Percentiles rank a stretch among this genome's conserved stretches.
These are phyloP conservation scores for Dictyostelium intermedium DNA, from an alignment of 78 protist genomes.

Conservation along the genomic window DNA sequence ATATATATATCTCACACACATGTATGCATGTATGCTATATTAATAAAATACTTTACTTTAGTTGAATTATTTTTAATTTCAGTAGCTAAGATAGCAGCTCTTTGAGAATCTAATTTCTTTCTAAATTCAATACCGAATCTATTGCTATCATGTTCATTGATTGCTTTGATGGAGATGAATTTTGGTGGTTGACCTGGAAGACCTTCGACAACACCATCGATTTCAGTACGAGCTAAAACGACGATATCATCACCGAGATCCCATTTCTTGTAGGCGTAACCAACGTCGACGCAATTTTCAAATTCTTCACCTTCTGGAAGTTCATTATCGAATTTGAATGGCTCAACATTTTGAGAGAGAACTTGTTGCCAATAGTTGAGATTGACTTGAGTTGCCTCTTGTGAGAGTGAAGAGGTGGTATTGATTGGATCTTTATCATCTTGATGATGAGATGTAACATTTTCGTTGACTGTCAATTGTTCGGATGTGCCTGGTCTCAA, in stretches of 20 bases:
- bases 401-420: conserved; percentile 50
- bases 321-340: conserved; percentile 40
- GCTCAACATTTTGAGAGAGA: neutral
- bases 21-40: no score
- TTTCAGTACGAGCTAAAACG: conserved; percentile 69
- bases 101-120: conserved; percentile 83
- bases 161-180: conserved; percentile 56
- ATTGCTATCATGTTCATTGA: conserved; percentile 69
- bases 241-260: conserved; percentile 84
- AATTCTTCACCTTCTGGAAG: conserved; percentile 77
- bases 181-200: neutral
- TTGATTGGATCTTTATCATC: conserved; percentile 88
- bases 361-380: conserved; percentile 81
- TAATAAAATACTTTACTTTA: no score
- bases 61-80: conserved; percentile 90
- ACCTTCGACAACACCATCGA: conserved; percentile 44
- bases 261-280: conserved; percentile 89
- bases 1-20: no score
- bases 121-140: conserved; percentile 69
- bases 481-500: conserved; percentile 84
- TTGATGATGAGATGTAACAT: conserved; percentile 36
- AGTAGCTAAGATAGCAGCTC: conserved; percentile 89
- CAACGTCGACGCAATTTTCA: conserved; percentile 74
- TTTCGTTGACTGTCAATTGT: conserved; percentile 85
- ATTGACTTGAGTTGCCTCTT: conserved; percentile 90